A percentile compares a stretch with the other conserved stretches of the same genome.
phyloP scores from a whole-genome alignment of 1,284 basidiomycete genomes.

The Quambalaria eucalypti region DNA sequence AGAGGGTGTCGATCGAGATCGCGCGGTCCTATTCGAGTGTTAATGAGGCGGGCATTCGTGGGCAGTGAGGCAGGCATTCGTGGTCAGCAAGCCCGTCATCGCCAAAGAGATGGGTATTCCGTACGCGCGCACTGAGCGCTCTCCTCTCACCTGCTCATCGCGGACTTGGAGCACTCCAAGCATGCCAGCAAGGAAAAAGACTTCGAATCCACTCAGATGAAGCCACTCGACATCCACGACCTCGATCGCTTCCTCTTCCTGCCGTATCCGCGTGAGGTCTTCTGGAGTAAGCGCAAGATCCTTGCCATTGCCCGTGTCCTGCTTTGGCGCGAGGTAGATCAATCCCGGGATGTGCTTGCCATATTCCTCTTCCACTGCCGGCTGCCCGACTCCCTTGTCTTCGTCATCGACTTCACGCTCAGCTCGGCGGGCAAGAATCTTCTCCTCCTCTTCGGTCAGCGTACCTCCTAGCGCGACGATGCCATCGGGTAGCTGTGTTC shows the following conservation, averaged over 20 bases:
- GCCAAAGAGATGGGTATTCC: too few relatives aligned
- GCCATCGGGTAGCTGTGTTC: slow-evolving; percentile 37
- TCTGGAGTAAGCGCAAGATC: neutral
- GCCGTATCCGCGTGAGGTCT: slow-evolving; percentile 1
- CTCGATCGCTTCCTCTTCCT: slow-evolving; percentile 39
- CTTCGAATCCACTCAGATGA: slow-evolving; percentile 81
- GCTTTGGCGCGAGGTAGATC: slow-evolving; percentile 12
- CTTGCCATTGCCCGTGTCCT: slow-evolving; percentile 7
- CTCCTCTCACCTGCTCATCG: slow-evolving; percentile 7
- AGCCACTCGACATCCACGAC: slow-evolving; percentile 74
- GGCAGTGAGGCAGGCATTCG: too few relatives aligned
- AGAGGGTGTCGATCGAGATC: slow-evolving; percentile 7
- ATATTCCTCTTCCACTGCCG: slow-evolving; percentile 1
- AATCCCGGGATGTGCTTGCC: slow-evolving; percentile 11
- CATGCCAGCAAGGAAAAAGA: slow-evolving; percentile 79
- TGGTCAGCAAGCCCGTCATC: too few relatives aligned
- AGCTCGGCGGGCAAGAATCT: slow-evolving; percentile 22
- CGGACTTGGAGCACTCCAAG: slow-evolving; percentile 70
- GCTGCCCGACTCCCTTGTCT: neutral
- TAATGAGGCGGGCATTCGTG: too few relatives aligned
- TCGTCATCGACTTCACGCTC: slow-evolving; percentile 25
- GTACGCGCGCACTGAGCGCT: too few relatives aligned
- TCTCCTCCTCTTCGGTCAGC: slow-evolving; percentile 43
- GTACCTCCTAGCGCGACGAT: slow-evolving; percentile 41
- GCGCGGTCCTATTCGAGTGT: neutral